Conservation (phyloP, 2,329 filamentous ascomycete species). For the Sphaerulina vaccinii region DNA sequence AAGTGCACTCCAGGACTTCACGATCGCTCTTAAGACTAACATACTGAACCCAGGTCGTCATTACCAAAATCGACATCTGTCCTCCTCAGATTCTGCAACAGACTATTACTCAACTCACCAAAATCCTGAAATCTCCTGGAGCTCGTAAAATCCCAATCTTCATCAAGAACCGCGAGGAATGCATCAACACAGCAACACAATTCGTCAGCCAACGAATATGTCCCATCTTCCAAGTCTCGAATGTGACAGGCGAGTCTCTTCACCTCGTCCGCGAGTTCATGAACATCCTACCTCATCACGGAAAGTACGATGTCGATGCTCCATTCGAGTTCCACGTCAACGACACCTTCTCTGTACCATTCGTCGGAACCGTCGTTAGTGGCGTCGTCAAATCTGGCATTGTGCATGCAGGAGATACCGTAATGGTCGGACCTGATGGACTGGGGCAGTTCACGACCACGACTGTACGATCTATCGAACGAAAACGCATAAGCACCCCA, state of each 20-base stretch:
- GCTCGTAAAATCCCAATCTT: slow-evolving; percentile 95
- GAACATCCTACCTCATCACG: slow-evolving; percentile 92
- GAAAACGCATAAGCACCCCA: slow-evolving; percentile 86
- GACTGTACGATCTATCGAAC: slow-evolving; percentile 85
- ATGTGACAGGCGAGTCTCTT: slow-evolving; percentile 89
- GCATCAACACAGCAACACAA: slow-evolving; percentile 91
- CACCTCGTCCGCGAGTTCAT: slow-evolving; percentile 89
- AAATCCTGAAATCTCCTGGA: slow-evolving; percentile 90
- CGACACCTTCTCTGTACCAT: slow-evolving; percentile 96
- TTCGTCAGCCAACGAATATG: slow-evolving; percentile 95
- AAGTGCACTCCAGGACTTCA: slow-evolving; percentile 69
- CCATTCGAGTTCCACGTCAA: slow-evolving; percentile 95
- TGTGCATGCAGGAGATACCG: slow-evolving; percentile 83
- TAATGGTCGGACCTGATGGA: slow-evolving; percentile 86
- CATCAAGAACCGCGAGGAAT: slow-evolving; percentile 86
- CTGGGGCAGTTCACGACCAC: slow-evolving; percentile 87
- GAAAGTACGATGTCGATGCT: slow-evolving; percentile 82
- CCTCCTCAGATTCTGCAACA: slow-evolving; percentile 98
- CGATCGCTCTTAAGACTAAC: slow-evolving; percentile 39
- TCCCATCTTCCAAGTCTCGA: slow-evolving; percentile 96
- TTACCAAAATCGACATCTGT: slow-evolving; percentile 87
- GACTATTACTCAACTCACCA: slow-evolving; percentile 85
- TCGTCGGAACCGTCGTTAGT: slow-evolving; percentile 92
- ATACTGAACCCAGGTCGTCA: not conserved
- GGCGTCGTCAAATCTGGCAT: slow-evolving; percentile 84